Conservation (phyloP, 257 asterid species). For the Hygrophila difformis region DNA sequence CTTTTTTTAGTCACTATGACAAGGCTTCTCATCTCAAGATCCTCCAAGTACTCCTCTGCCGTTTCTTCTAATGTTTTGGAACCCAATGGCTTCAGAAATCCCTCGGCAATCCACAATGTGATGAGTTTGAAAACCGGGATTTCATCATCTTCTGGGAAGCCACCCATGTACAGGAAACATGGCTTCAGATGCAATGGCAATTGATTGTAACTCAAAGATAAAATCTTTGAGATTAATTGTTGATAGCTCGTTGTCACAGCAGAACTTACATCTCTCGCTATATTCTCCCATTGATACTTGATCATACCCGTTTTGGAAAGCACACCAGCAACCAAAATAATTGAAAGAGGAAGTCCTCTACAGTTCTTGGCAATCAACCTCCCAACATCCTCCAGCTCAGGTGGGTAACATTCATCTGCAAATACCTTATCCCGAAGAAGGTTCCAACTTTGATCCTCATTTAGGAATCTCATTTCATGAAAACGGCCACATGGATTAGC, state of each 20-base stretch:
- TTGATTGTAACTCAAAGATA: constrained; percentile 7
- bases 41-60: neutral
- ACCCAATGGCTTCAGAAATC: neutral
- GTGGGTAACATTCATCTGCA: neutral
- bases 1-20: neutral
- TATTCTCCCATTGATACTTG: neutral
- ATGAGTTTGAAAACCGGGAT: neutral
- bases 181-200: neutral
- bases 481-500: neutral
- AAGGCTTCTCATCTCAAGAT: neutral
- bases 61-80: neutral
- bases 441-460: no score
- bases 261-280: neutral
- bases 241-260: neutral
- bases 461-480: neutral
- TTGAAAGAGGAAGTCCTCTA: constrained; percentile 1
- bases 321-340: neutral
- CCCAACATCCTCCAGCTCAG: constrained; percentile 3
- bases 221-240: neutral
- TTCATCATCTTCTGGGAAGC: neutral
- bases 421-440: neutral
- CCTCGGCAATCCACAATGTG: neutral
- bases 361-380: neutral
- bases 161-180: neutral
- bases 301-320: neutral